phyloP scores from a whole-genome alignment of 164 flowering plant species.

The Paratinospora sagittata region DNA sequence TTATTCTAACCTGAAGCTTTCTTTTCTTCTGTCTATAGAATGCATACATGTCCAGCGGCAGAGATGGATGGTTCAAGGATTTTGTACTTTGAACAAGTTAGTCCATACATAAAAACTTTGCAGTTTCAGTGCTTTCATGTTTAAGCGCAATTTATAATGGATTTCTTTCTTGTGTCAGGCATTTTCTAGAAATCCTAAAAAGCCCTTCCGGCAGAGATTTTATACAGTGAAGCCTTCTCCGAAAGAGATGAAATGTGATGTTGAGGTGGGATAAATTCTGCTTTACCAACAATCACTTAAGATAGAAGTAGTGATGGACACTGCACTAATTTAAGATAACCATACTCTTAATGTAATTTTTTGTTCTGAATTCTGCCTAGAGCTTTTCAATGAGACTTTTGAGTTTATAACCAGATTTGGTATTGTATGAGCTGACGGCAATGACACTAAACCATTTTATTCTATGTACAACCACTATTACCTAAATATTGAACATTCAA shows the following conservation, averaged over 20 bases:
- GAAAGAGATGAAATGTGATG: slow-evolving; percentile 96
- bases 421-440: too few species aligned
- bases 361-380: too few species aligned
- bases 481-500: neutral
- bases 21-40: slow-evolving; percentile 36
- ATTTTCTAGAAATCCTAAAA: slow-evolving; percentile 94
- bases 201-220: slow-evolving; percentile 98
- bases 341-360: too few species aligned
- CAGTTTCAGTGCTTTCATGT: neutral
- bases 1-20: neutral
- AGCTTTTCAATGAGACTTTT: too few species aligned
- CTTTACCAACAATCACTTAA: neutral
- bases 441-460: too few species aligned
- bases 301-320: neutral
- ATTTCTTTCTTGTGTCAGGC: slow-evolving; percentile 51
- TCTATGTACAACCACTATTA: too few species aligned
- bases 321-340: neutral
- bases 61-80: slow-evolving; percentile 90
- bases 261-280: slow-evolving; percentile 58
- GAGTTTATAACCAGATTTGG: too few species aligned
- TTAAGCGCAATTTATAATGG: slow-evolving; percentile 4
- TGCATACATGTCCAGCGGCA: slow-evolving; percentile 92
- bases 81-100: slow-evolving; percentile 78
- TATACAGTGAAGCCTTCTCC: slow-evolving; percentile 95
- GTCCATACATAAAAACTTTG: slow-evolving; percentile 3